Evolutionary conservation across 1,139 yeast species (phyloP), one percentile per base, ranked within the genome.

Genomic region (Blastobotrys elegans): DNA sequence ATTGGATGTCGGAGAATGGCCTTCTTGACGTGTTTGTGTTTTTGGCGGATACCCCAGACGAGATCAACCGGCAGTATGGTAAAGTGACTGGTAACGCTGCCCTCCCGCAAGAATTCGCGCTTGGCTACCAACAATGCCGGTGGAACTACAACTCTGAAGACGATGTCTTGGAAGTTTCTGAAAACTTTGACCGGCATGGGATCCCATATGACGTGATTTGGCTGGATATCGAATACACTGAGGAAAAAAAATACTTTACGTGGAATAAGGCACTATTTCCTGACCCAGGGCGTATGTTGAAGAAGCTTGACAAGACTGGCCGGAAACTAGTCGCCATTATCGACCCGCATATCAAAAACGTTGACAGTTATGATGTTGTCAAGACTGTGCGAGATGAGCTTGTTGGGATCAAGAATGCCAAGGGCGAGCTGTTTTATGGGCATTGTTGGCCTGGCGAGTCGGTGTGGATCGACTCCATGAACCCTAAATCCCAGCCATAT

Each of bases 381-480:
- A 74, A 83, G 11, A 66, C 63, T 0, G 57, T 84, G 26, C 64
- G 70, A 16, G 63, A 71, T 11, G 62, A 73, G 24, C 59, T 67
- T 20, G 59, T 72, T 21, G 74, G 72, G 0, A 66, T 83, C 10
- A 60, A 63, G 48, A 26, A 69, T 73, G 50, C 70, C 49, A 72
- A 74, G 18, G 80, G 79, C 40, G 64, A 69, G 1, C 68, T 80
- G 2, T 90, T 74, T 62, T 72, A 76, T 51, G 98, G 97, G 2
- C 94, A 89, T 64, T 92, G 98, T 67, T 92, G 99, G 99, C 97
- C 98, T 0, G 99, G 98, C 0, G 90, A 86, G 57, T 84, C 96
- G 0, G 74, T 88, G 2, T 92, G 98, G 97, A 77, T 92, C 43
- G 98, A 92, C 58, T 75, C 96, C 0, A 67, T 88, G 52, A 78